These are phyloP conservation scores for Umbelopsis ramanniana DNA, from an alignment of 192 early-diverging fungal genomes.

Conservation along the genomic window DNA sequence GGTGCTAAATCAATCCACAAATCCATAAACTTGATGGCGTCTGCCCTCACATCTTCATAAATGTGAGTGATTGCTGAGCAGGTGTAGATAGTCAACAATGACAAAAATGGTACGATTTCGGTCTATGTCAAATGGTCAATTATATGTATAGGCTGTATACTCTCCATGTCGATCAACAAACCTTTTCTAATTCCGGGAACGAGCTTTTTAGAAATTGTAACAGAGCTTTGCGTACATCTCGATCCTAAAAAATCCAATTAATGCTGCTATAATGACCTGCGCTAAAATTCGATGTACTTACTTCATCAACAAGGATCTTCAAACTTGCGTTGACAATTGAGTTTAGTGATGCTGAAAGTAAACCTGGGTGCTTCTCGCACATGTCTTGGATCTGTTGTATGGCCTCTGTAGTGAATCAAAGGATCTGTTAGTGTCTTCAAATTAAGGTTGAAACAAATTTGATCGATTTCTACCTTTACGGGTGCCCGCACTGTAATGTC, in stretches of 20 bases:
- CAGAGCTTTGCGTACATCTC: slow-evolving; percentile 43
- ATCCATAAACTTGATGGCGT: slow-evolving; percentile 80
- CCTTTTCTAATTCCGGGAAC: slow-evolving; percentile 38
- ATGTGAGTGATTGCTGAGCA: slow-evolving; percentile 92
- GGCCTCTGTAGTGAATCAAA: slow-evolving; percentile 42
- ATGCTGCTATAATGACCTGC: not conserved
- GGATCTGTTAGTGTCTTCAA: not conserved
- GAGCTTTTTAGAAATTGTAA: slow-evolving; percentile 41
- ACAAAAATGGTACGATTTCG: slow-evolving; percentile 79
- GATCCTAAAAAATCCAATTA: slow-evolving; percentile 33
- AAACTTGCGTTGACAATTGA: slow-evolving; percentile 52
- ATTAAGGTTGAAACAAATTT: not conserved
- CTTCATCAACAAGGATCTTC: slow-evolving; percentile 56
- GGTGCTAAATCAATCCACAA: slow-evolving; percentile 71
- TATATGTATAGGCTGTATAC: not conserved
- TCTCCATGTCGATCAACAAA: slow-evolving; percentile 8
- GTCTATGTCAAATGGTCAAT: not conserved
- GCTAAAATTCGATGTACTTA: slow-evolving; percentile 24
- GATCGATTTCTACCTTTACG: slow-evolving; percentile 45
- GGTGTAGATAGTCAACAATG: slow-evolving; percentile 76
- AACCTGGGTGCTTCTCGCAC: slow-evolving; percentile 46
- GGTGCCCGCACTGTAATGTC: slow-evolving; percentile 73
- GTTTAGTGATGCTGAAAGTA: slow-evolving; percentile 49
- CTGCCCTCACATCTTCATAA: slow-evolving; percentile 80
- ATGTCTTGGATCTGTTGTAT: slow-evolving; percentile 52